These are phyloP conservation scores for Pyrenopolyporus hunteri DNA, from an alignment of 495 filamentous ascomycete species.

Conservation along the genomic window DNA sequence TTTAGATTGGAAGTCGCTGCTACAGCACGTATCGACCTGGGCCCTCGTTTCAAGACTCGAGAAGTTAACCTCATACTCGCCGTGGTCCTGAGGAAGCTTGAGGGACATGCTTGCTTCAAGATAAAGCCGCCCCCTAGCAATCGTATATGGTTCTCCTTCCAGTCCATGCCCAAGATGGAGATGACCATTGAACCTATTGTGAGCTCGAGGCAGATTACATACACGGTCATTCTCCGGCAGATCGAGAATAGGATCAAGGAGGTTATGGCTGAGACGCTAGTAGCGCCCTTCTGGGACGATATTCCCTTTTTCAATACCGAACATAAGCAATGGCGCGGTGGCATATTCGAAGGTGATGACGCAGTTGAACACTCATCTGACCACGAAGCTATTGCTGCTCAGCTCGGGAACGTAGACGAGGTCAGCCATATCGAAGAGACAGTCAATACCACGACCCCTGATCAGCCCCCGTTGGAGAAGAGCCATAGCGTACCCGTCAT, in stretches of 20 bases:
- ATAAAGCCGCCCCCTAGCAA: slow-evolving; percentile 97
- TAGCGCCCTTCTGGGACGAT: slow-evolving; percentile 96
- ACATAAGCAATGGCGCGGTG: slow-evolving; percentile 78
- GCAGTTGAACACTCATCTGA: slow-evolving; percentile 42
- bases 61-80: slow-evolving; percentile 91
- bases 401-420: slow-evolving; percentile 62
- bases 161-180: slow-evolving; percentile 88
- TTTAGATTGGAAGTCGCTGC: slow-evolving; percentile 89
- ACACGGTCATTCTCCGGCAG: slow-evolving; percentile 84
- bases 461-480: slow-evolving; percentile 61
- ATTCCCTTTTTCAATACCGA: slow-evolving; percentile 83
- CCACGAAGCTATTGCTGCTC: slow-evolving; percentile 57
- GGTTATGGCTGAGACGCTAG: slow-evolving; percentile 88
- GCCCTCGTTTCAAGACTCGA: slow-evolving; percentile 82
- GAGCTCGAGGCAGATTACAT: slow-evolving; percentile 93
- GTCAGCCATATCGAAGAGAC: slow-evolving; percentile 50
- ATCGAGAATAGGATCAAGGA: slow-evolving; percentile 95
- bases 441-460: slow-evolving; percentile 38
- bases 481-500: slow-evolving; percentile 59
- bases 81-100: slow-evolving; percentile 80
- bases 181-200: slow-evolving; percentile 94
- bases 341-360: slow-evolving; percentile 78
- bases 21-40: slow-evolving; percentile 88
- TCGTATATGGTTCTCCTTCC: slow-evolving; percentile 91
- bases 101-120: slow-evolving; percentile 81